Evolutionary conservation across 1,284 basidiomycete genomes (phyloP), one percentile per base, ranked within the genome.

Genomic region (Cryptococcus sp.): DNA sequence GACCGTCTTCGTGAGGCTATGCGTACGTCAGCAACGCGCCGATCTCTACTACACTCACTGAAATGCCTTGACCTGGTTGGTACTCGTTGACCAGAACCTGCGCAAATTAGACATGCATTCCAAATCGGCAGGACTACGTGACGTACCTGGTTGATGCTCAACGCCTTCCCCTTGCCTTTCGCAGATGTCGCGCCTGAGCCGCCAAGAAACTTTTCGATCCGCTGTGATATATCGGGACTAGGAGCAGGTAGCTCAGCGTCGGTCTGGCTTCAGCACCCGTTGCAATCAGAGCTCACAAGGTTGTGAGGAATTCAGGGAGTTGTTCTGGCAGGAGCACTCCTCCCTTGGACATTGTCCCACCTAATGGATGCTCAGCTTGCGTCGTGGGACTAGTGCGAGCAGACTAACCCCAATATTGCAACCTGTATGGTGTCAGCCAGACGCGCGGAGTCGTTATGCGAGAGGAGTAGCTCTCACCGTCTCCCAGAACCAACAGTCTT

Each of bases 1-100:
- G 87, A 0, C 94, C 93, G 73, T 97, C 94, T 78, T 96, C 88
- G 70, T 96, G 94, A 0, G 93, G 91, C 91, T 93, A 73, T 3
- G 19, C 6, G 4, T 15, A 13, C 30, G 30, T 52, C 3, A 39
- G 47, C 38, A 30, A 57, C 7, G 17, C 35, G 49, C 17, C 16
- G 30, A 8, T 38, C 17, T 45, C 5, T 10, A 27, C 8, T 19
- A 16, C 4, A 72, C 83, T 63, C 76, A 91, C 90, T 83, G 91
- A 88, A 62, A 98, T 98, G 20, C 94, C 94, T 79, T 97, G 92
- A 1, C 90, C 90, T 6, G 91, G 84, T 25, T 85, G 81, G 73
- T 97, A 97, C 88, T 92, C 89, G 71, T 91, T 92, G 67, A 93
- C 80, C 58, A 94, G 87, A 60, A 95, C 83, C 79, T 96, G 22